phyloP scores from a whole-genome alignment of 2,329 filamentous ascomycete genomes.

The Aspergillus terreus region DNA sequence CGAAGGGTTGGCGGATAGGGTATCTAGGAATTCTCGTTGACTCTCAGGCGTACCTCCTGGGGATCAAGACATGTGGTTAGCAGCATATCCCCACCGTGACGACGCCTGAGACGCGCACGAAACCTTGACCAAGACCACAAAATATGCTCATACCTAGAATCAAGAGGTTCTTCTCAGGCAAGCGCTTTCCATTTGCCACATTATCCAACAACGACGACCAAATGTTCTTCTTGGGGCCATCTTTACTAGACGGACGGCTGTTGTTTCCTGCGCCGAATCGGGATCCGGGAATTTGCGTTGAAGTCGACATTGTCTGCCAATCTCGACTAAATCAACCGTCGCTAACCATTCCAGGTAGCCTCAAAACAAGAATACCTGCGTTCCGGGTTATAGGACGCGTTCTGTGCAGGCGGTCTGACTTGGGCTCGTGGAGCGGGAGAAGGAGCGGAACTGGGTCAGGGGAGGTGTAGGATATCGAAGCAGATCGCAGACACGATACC shows the following conservation, averaged over 20 bases:
- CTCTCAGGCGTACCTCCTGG: constrained; percentile 76
- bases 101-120: not conserved
- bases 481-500: not conserved
- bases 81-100: constrained; percentile 5
- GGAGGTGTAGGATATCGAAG: constrained; percentile 16
- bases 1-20: constrained; percentile 43
- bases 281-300: constrained; percentile 33
- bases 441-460: constrained; percentile 29
- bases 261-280: constrained; percentile 28
- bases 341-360: constrained; percentile 31
- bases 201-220: constrained; percentile 92
- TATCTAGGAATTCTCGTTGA: constrained; percentile 78
- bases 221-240: constrained; percentile 73
- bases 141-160: constrained; percentile 63
- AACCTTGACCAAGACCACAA: constrained; percentile 6
- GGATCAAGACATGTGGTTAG: constrained; percentile 14
- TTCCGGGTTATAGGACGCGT: constrained; percentile 15
- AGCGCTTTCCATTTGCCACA: constrained; percentile 81
- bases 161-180: constrained; percentile 88
- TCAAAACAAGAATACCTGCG: not conserved
- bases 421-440: constrained; percentile 11
- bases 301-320: constrained; percentile 36
- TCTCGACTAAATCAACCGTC: constrained; percentile 30
- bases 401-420: constrained; percentile 2
- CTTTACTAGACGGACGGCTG: constrained; percentile 53